These are phyloP conservation scores for Penicillium rolfsii DNA, from an alignment of 2,329 filamentous ascomycete species.

Conservation along the genomic window DNA sequence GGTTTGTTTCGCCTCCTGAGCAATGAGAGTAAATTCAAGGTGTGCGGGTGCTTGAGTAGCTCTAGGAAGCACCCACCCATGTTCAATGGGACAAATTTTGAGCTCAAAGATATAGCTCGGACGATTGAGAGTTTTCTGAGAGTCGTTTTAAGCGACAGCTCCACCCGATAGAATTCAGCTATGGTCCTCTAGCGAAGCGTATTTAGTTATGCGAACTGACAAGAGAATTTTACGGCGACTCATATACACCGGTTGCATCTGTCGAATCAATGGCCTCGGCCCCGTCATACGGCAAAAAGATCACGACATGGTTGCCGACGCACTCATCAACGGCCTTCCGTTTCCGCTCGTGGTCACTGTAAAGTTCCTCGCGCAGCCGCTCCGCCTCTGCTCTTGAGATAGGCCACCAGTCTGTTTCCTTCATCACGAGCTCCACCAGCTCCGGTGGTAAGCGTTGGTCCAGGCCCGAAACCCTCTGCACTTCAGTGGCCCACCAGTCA, in stretches of 20 bases:
- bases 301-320: neutral
- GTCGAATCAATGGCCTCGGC: neutral
- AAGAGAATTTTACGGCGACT: neutral
- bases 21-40: too few species aligned
- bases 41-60: too few species aligned
- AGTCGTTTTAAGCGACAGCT: too few species aligned
- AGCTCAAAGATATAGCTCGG: too few species aligned
- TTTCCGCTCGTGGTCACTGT: neutral
- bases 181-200: too few species aligned
- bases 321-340: neutral
- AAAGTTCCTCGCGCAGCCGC: neutral
- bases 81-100: too few species aligned
- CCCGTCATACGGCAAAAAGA: neutral
- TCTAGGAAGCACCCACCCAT: too few species aligned
- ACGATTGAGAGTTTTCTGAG: too few species aligned
- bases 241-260: neutral
- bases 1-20: too few species aligned
- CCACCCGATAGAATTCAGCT: too few species aligned
- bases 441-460: neutral
- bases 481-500: conserved; percentile 1
- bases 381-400: neutral
- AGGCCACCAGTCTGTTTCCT: neutral
- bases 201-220: too few species aligned
- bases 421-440: neutral
- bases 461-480: neutral